Conservation (phyloP, 208 protist species). For the Trypanosoma melophagium region DNA sequence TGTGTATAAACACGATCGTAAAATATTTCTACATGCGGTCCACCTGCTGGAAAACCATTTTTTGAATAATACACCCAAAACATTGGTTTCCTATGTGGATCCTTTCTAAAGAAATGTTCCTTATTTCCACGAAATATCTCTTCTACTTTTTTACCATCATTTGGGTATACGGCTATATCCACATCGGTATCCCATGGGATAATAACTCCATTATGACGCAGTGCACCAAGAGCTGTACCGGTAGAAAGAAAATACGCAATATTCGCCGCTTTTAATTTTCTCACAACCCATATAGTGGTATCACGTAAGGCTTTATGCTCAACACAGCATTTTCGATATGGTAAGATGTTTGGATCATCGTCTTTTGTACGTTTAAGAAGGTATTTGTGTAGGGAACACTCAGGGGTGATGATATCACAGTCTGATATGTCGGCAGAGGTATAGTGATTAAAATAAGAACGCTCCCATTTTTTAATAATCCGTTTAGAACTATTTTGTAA, state of each 20-base stretch:
- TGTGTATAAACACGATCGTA: conserved; percentile 26
- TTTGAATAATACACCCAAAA: conserved; percentile 32
- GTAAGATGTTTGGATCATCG: conserved; percentile 13
- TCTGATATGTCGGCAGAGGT: conserved; percentile 19
- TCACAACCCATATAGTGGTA: conserved; percentile 15
- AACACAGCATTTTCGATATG: conserved; percentile 37
- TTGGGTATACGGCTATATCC: conserved; percentile 33
- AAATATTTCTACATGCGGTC: conserved; percentile 37
- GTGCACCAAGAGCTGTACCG: conserved; percentile 29
- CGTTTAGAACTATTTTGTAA: conserved; percentile 21
- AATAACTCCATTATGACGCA: conserved; percentile 24
- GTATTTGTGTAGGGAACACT: conserved; percentile 25
- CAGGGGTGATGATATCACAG: conserved; percentile 21
- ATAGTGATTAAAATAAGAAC: conserved; percentile 7
- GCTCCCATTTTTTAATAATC: conserved; percentile 22
- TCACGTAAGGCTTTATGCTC: conserved; percentile 33
- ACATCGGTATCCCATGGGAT: conserved; percentile 49
- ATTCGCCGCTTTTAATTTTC: conserved; percentile 19
- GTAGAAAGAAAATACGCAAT: conserved; percentile 33
- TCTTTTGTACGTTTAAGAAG: conserved; percentile 5
- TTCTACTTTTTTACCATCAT: conserved; percentile 6
- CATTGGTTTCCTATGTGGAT: conserved; percentile 28
- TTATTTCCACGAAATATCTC: conserved; percentile 14
- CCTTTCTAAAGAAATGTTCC: conserved; percentile 29
- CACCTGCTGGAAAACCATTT: conserved; percentile 15